These are phyloP conservation scores for Ceratocystis diversiconidia DNA, from an alignment of 2,329 filamentous ascomycete species.

Conservation along the genomic window DNA sequence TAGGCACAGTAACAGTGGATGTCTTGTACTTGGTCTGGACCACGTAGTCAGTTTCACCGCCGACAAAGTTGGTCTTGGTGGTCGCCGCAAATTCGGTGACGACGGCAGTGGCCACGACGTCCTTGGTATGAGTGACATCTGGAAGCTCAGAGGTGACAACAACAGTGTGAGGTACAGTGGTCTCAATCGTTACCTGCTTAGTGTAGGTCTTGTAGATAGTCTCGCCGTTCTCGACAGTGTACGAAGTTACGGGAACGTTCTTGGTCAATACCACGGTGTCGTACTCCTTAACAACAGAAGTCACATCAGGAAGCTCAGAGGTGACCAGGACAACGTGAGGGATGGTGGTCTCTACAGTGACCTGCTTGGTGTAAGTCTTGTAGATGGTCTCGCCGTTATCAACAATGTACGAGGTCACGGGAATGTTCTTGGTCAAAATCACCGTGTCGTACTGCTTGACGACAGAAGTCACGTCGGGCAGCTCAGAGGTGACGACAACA, in stretches of 20 bases:
- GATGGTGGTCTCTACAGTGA: neutral
- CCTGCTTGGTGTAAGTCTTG: constrained; percentile 6
- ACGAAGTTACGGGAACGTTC: constrained; percentile 4
- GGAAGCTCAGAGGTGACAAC: constrained; percentile 3
- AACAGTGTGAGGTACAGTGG: neutral
- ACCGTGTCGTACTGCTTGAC: constrained; percentile 5
- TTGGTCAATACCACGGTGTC: constrained; percentile 3
- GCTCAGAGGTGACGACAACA: constrained; percentile 8
- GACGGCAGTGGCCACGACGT: neutral
- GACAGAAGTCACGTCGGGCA: constrained; percentile 3
- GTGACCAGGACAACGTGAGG: constrained; percentile 8
- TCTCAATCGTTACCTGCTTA: neutral
- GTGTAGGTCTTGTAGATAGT: constrained; percentile 6
- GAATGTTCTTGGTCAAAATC: neutral
- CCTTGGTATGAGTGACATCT: neutral
- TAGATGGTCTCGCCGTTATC: constrained; percentile 13
- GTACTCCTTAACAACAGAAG: neutral
- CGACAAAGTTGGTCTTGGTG: constrained; percentile 2
- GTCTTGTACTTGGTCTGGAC: neutral
- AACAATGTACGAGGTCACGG: constrained; percentile 1
- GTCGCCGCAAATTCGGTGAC: constrained; percentile 1
- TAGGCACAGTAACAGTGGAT: neutral
- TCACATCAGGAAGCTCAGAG: constrained; percentile 2
- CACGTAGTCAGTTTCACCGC: constrained; percentile 6
- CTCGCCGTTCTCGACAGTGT: constrained; percentile 9